Conservation (phyloP, 2,329 filamentous ascomycete species). For the Coleophoma crateriformis region DNA sequence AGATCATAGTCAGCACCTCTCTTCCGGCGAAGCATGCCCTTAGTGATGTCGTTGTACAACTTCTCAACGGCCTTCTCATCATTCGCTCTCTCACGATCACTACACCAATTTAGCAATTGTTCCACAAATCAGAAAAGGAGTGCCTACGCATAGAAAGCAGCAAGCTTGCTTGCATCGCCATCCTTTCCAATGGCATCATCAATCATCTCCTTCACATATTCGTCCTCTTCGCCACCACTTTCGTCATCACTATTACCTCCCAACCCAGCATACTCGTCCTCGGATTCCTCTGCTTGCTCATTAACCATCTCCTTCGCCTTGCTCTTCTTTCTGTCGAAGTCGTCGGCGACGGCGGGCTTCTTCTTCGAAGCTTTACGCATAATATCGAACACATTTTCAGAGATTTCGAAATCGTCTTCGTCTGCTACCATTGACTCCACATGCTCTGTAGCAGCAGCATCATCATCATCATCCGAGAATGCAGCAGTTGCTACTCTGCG, state of each 20-base stretch:
- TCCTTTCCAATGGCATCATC: constrained; percentile 74
- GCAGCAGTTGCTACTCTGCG: constrained; percentile 36
- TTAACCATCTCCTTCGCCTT: constrained; percentile 83
- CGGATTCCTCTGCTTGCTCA: constrained; percentile 93
- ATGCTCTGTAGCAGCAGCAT: constrained; percentile 11
- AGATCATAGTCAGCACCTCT: constrained; percentile 76
- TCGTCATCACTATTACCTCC: constrained; percentile 88
- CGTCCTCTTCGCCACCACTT: constrained; percentile 67
- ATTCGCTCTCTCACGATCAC: constrained; percentile 70
- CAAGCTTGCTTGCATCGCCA: constrained; percentile 75
- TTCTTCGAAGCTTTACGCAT: constrained; percentile 64
- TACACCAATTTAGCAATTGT: constrained; percentile 28
- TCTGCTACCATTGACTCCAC: constrained; percentile 6
- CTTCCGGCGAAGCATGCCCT: constrained; percentile 79
- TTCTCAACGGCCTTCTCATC: constrained; percentile 89
- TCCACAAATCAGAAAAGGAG: constrained; percentile 1
- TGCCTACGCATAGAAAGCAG: constrained; percentile 83
- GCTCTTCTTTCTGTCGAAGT: constrained; percentile 81
- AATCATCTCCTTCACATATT: constrained; percentile 80
- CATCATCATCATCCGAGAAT: constrained; percentile 31
- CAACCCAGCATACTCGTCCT: constrained; percentile 94
- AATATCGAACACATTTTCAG: constrained; percentile 34
- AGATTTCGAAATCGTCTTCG: constrained; percentile 30
- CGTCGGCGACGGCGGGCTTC: constrained; percentile 42
- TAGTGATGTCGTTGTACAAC: constrained; percentile 88